phyloP scores from a whole-genome alignment of 805 yeast genomes.

The Saturnispora halmiae region DNA sequence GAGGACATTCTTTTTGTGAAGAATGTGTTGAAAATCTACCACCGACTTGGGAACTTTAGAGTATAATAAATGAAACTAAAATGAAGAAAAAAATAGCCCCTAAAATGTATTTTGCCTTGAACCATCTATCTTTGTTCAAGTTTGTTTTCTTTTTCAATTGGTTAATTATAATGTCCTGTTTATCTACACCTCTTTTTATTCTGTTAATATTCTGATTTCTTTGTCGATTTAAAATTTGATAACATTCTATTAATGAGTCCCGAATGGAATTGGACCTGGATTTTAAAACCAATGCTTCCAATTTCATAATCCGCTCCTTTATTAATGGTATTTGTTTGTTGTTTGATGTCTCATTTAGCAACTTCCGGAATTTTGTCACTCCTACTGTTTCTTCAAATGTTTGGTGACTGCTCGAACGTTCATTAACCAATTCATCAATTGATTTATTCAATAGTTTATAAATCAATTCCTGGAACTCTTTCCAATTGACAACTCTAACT shows the following conservation, averaged over 20 bases:
- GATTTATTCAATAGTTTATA: background rate
- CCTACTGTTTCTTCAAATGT: conserved; percentile 4
- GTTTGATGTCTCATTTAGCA: background rate
- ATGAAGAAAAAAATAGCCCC: background rate
- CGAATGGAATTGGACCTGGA: conserved; percentile 1
- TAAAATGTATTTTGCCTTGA: background rate
- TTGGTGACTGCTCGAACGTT: background rate
- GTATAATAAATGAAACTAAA: background rate
- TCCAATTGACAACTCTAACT: background rate
- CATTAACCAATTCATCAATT: background rate
- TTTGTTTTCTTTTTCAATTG: conserved; percentile 12
- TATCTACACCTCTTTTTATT: conserved; percentile 11
- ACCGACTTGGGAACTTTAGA: conserved; percentile 25
- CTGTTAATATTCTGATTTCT: background rate
- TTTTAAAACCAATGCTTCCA: background rate
- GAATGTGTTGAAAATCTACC: conserved; percentile 24
- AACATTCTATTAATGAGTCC: conserved; percentile 6
- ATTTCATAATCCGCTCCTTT: background rate
- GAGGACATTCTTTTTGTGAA: conserved; percentile 16
- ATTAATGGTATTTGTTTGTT: background rate
- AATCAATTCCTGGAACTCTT: background rate
- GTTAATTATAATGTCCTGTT: conserved; percentile 14
- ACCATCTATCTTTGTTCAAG: background rate
- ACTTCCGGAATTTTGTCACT: background rate
- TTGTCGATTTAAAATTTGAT: background rate